Evolutionary conservation across 78 protist species (phyloP).

Genomic region (Ministeria vibrans): DNA sequence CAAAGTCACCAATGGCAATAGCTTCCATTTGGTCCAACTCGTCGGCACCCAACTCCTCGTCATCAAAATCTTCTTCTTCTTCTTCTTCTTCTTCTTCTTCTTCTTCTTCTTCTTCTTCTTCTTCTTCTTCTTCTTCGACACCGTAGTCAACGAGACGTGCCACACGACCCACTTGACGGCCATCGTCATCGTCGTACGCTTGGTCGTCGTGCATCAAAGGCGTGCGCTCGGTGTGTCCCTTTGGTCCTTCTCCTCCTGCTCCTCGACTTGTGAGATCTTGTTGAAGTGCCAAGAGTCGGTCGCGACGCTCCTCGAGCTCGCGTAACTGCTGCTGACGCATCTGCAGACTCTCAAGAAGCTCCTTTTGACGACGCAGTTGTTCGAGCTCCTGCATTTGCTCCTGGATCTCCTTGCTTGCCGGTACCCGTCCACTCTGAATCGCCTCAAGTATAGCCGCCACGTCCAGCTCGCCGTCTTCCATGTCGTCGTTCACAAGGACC

Average conservation of each 20-base stretch:
- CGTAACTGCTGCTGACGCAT: not conserved
- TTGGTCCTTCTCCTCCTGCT: not conserved
- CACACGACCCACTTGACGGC: not conserved
- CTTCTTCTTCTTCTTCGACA: not conserved
- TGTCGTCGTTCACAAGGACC: too few relatives aligned
- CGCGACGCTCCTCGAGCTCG: not conserved
- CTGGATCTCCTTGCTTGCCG: too few relatives aligned
- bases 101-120: not conserved
- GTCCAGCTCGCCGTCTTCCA: too few relatives aligned
- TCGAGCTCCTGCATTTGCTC: not conserved
- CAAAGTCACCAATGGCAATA: too few relatives aligned
- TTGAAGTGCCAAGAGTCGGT: not conserved
- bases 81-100: not conserved
- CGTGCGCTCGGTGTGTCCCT: not conserved
- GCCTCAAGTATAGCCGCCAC: too few relatives aligned
- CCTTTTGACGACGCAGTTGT: not conserved
- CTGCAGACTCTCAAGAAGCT: not conserved
- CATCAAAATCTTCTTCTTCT: not conserved
- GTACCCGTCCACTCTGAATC: too few relatives aligned
- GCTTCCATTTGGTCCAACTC: too few relatives aligned
- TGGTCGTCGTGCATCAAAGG: not conserved
- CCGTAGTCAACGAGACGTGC: not conserved
- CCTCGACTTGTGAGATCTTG: not conserved
- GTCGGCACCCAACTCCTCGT: too few relatives aligned
- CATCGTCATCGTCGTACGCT: not conserved